Evolutionary conservation across 164 flowering plant genomes (phyloP), one percentile per base, ranked within the genome.

Genomic region (Saururus chinensis): DNA sequence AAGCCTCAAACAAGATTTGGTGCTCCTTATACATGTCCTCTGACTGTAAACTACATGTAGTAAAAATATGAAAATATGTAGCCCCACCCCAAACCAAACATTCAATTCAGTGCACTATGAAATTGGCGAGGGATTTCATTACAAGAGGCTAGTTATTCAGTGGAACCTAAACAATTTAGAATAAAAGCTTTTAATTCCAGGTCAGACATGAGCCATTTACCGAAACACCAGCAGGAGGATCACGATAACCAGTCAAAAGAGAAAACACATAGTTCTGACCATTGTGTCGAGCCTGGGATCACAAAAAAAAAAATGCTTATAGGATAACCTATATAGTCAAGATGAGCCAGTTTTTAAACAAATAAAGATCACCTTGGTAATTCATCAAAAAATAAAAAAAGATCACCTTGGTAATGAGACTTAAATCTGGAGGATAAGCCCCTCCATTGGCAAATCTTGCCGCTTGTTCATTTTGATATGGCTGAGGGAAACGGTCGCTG

Each of bases 391-490:
- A n/a, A n/a, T n/a, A n/a, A n/a, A n/a, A n/a, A 35, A 51, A 9
- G 56, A 48, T 60, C 72, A 86, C 92, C 77, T 88, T 88, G 48
- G 96, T 88, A 53, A 88, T 81, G 62, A 86, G 92, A 73, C 92
- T 88, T 23, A 88, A 74, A 77, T 88, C 92, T 12, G 96, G 92
- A 72, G 96, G 92, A 79, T 86, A 88, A 23, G 96, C 92, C 37
- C 96, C 96, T 69, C 96, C 92, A 70, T 88, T 88, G 14, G 96
- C 92, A 75, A 88, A 88, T 68, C 90, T 77, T 66, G 96, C 96
- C 1, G 96, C 96, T 68, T 76, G 80, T 64, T 88, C 92, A 74
- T 88, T 88, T 19, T 83, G 24, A 71, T 88, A 88, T 66, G 96
- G 96, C 72, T 80, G 81, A 55, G 88, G 96, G 56, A 88, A 82